Evolutionary conservation across 345 rosid species (phyloP).

Genomic region (Citrus reticulata): DNA sequence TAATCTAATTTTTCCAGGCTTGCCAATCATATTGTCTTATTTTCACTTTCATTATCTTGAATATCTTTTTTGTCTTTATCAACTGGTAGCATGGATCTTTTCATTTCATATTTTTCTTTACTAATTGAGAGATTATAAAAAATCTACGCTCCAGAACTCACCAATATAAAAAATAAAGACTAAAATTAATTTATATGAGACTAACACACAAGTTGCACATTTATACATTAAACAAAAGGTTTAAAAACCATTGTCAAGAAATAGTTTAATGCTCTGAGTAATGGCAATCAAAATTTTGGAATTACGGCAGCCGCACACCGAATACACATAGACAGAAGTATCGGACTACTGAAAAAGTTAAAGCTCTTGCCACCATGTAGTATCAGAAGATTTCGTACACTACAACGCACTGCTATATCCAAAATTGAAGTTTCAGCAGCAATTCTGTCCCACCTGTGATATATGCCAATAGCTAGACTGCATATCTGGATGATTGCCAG

Average conservation of each 20-base stretch:
- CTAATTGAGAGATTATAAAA: no score
- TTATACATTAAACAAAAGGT: neutral
- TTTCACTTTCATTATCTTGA: no score
- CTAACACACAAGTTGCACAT: neutral
- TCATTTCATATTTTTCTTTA: neutral
- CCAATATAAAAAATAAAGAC: neutral
- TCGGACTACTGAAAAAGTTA: neutral
- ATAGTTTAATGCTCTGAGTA: neutral
- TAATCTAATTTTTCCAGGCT: no score
- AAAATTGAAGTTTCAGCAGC: neutral
- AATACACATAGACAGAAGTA: neutral
- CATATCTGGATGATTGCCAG: neutral
- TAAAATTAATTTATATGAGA: neutral
- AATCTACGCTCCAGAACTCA: neutral
- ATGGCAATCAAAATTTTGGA: neutral
- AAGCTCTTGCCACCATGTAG: neutral
- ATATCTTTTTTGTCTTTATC: no score
- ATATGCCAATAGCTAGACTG: neutral
- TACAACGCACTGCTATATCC: neutral
- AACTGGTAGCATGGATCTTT: no score
- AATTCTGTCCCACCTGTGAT: neutral
- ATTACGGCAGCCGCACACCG: neutral
- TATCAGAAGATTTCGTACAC: neutral
- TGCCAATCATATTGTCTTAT: no score
- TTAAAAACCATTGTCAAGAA: neutral